These are phyloP conservation scores for Beauveria pseudobassiana DNA, from an alignment of 2,329 filamentous ascomycete genomes.

Conservation along the genomic window DNA sequence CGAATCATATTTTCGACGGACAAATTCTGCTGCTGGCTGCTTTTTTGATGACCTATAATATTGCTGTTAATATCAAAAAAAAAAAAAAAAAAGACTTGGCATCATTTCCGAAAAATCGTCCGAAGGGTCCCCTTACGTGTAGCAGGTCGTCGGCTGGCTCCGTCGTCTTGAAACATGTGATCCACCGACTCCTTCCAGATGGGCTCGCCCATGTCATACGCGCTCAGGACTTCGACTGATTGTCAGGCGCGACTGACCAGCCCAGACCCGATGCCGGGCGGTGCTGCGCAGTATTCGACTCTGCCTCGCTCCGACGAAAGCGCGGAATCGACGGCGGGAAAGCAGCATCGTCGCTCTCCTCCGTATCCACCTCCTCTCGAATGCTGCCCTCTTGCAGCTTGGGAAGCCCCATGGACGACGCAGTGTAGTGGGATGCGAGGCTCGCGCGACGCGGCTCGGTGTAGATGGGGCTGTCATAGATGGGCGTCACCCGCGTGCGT, in stretches of 20 bases:
- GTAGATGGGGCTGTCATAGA: background rate
- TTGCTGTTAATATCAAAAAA: background rate
- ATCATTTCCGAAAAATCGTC: background rate
- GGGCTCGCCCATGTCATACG: background rate
- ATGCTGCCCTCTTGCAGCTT: background rate
- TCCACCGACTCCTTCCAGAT: background rate
- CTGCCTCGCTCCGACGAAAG: background rate
- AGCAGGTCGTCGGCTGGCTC: background rate
- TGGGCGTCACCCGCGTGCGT: background rate
- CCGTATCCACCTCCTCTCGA: background rate
- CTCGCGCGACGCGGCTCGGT: background rate
- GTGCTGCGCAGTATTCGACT: background rate
- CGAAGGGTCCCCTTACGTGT: background rate
- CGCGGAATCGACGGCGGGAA: conserved; percentile 6
- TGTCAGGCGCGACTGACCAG: conserved; percentile 5
- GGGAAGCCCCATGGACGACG: background rate
- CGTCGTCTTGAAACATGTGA: background rate
- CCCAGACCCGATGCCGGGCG: background rate
- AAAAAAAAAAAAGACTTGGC: too few species aligned
- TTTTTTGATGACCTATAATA: background rate
- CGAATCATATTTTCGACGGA: conserved; percentile 3
- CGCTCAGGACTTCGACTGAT: background rate
- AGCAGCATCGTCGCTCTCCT: conserved; percentile 3
- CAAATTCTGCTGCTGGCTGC: background rate
- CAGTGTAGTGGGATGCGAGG: background rate